Evolutionary conservation across 2,329 filamentous ascomycete genomes (phyloP), one percentile per base, ranked within the genome.

Genomic region (Pseudopyricularia javanii): DNA sequence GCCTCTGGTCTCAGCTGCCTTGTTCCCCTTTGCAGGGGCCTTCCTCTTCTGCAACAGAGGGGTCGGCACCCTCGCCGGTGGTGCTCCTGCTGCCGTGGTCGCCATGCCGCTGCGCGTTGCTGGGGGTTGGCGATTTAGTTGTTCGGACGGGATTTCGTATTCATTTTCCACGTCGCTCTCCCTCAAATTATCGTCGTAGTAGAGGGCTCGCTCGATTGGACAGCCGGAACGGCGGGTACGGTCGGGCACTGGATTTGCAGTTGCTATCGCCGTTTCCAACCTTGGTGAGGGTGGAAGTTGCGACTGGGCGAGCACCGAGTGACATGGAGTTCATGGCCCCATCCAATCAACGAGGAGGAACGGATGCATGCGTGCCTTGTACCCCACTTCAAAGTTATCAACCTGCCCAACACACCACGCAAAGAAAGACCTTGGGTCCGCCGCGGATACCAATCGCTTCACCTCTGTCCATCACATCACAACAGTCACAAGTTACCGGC

Each of bases 61-160:
- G 22, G 24, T 52, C 43, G 33, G 54, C 54, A 34, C 55, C 45
- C 48, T 54, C 22, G 54, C 20, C 40, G 47, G 45, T 15, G 40
- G 43, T 40, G 28, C 28, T 37, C 35, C 35, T 33, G 53, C 34
- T 45, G 17, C 32, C n/a, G 22, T 17, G 11, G 33, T 50, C 33
- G 49, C 33, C 49, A 50, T 50, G 49, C 32, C 49, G 20, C 22
- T 45, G 20, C 20, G 40, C 24, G 40, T 20, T 24, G 40, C n/a
- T n/a, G n/a, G n/a, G n/a, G 40, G 20, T 30, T 4, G 5, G 28
- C 20, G 20, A 6, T 45, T 45, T 26, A 45, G 11, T 14, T 22
- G 40, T 4, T 26, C 17, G 20, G 11, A 14, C 40, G 2, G 15
- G 11, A 14, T 45, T 22, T 45, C 40, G 14, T 11, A 14, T 45